Evolutionary conservation across 164 flowering plant genomes (phyloP).

Genomic region (Litsea cubeba): DNA sequence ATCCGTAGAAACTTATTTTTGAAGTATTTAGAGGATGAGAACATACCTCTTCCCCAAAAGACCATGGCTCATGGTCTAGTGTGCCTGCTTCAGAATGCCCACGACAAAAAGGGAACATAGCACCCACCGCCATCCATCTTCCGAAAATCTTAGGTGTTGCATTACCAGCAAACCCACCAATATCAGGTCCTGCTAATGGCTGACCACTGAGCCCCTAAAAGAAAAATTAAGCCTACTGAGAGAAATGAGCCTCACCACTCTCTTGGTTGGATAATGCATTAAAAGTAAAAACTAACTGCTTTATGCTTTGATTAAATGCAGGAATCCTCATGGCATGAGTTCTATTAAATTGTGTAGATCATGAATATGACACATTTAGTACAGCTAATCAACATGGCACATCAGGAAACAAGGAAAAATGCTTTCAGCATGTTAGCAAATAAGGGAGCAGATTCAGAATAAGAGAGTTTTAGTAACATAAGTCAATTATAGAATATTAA

Average conservation of each 20-base stretch:
- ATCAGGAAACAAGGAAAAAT: too few relatives aligned
- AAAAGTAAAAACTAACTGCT: neutral
- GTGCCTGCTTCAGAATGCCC: constrained; percentile 78
- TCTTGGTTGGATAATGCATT: neutral
- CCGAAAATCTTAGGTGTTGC: constrained; percentile 89
- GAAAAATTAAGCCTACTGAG: constrained; percentile 1
- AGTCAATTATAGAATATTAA: neutral
- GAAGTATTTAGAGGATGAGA: neutral
- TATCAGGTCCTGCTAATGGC: constrained; percentile 93
- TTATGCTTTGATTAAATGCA: too few relatives aligned
- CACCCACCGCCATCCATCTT: constrained; percentile 91
- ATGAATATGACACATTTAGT: neutral
- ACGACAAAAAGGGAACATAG: constrained; percentile 93
- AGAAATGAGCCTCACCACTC: neutral
- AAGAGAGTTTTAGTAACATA: neutral
- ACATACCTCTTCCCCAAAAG: constrained; percentile 88
- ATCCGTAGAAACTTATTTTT: neutral
- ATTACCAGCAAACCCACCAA: constrained; percentile 97
- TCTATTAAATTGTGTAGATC: neutral
- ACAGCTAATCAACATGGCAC: neutral
- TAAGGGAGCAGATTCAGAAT: neutral
- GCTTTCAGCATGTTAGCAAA: neutral
- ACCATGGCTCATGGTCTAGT: constrained; percentile 90
- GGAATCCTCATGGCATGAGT: neutral
- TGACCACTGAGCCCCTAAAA: constrained; percentile 92